Evolutionary conservation across 2,329 filamentous ascomycete species (phyloP).

Genomic region (Fusarium siculi): DNA sequence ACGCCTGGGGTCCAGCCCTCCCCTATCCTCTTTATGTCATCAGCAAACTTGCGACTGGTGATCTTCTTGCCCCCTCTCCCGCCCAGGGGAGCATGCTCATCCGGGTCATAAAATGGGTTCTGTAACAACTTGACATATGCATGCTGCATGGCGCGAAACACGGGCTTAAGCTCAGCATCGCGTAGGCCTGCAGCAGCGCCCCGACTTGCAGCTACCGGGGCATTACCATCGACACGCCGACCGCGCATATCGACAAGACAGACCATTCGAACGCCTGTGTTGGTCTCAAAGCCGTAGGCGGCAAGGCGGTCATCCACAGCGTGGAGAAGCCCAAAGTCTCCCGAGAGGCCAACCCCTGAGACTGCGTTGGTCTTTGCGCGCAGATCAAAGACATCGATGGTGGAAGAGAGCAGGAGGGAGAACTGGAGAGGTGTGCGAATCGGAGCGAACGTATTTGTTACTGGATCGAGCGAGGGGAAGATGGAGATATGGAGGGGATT

Average conservation of each 20-base stretch:
- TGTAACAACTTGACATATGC: constrained; percentile 89
- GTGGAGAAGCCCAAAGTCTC: constrained; percentile 91
- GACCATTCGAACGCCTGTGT: constrained; percentile 91
- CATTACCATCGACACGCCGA: constrained; percentile 56
- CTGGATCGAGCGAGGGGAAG: constrained; percentile 78
- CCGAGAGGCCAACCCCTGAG: constrained; percentile 66
- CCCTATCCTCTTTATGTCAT: constrained; percentile 87
- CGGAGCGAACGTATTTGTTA: constrained; percentile 62
- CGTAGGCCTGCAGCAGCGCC: constrained; percentile 72
- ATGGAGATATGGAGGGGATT: constrained; percentile 94
- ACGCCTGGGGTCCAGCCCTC: constrained; percentile 84
- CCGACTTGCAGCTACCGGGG: constrained; percentile 34
- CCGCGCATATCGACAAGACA: constrained; percentile 92
- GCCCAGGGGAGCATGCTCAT: constrained; percentile 75
- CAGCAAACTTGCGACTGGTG: constrained; percentile 80
- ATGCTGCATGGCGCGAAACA: constrained; percentile 91
- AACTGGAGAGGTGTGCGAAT: constrained; percentile 85
- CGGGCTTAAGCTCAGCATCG: constrained; percentile 88
- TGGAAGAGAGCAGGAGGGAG: constrained; percentile 88
- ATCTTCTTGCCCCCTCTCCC: constrained; percentile 74
- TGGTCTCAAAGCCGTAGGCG: constrained; percentile 96
- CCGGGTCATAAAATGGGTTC: constrained; percentile 94
- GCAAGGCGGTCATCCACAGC: constrained; percentile 93
- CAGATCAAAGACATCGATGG: constrained; percentile 92
- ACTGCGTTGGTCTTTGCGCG: constrained; percentile 76